phyloP scores from a whole-genome alignment of 1,284 basidiomycete genomes.

The Fistulinella staudtii region DNA sequence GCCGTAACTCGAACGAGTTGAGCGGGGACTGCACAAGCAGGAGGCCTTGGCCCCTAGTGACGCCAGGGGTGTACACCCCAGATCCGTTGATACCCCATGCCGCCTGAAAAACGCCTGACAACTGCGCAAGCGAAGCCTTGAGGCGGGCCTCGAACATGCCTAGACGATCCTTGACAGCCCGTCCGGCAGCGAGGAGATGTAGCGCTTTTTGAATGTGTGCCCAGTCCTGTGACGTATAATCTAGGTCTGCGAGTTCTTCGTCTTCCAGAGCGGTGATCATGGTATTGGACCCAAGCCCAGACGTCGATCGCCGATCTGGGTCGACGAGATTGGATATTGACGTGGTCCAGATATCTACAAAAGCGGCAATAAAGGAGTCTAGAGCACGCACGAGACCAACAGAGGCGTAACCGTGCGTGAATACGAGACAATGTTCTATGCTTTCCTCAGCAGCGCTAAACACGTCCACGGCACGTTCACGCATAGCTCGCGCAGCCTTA shows the following conservation, averaged over 20 bases:
- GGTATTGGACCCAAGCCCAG: constrained; percentile 21
- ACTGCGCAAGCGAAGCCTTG: constrained; percentile 52
- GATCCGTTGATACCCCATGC: constrained; percentile 48
- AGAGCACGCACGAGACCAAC: constrained; percentile 69
- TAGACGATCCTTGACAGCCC: constrained; percentile 66
- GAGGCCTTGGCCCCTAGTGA: constrained; percentile 66
- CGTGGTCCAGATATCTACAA: constrained; percentile 62
- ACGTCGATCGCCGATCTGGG: constrained; percentile 13
- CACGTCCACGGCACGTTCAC: constrained; percentile 68
- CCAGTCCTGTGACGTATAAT: constrained; percentile 88
- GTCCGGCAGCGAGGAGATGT: constrained; percentile 77
- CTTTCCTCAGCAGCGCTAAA: constrained; percentile 80
- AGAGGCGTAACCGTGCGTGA: constrained; percentile 87
- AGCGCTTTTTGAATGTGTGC: constrained; percentile 75
- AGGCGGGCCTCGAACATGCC: constrained; percentile 67
- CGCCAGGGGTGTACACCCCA: constrained; percentile 53
- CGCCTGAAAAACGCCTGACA: constrained; percentile 55
- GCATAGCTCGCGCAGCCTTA: constrained; percentile 62
- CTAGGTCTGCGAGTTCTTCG: constrained; percentile 66
- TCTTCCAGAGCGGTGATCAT: constrained; percentile 34
- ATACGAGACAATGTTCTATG: constrained; percentile 64
- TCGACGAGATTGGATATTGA: constrained; percentile 43
- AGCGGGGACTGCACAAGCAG: constrained; percentile 78
- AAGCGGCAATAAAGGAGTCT: constrained; percentile 61
- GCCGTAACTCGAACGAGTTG: constrained; percentile 74